phyloP scores from a whole-genome alignment of 306 rosid species.

The Quercus gilva region DNA sequence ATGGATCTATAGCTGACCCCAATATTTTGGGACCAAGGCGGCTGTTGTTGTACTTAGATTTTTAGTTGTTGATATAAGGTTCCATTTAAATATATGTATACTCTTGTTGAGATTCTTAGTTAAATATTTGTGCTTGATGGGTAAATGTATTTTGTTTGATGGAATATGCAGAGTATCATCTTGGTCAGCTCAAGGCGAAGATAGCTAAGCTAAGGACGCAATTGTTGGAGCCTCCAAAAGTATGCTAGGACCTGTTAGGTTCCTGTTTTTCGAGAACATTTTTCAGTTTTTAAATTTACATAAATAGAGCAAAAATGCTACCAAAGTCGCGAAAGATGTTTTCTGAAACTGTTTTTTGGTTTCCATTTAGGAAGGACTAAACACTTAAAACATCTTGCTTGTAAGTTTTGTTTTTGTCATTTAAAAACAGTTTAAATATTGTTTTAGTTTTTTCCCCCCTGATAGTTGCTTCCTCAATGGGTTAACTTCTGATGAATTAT shows the following conservation, averaged over 20 bases:
- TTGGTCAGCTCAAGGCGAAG: slow-evolving; percentile 99
- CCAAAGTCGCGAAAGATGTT: neutral
- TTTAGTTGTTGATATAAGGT: neutral
- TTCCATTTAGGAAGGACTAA: too few species aligned
- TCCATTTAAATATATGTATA: neutral
- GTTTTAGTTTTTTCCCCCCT: neutral
- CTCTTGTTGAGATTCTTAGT: neutral
- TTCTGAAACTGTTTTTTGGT: neutral
- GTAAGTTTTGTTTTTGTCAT: neutral
- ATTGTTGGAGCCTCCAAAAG: slow-evolving; percentile 96
- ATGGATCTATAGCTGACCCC: too few species aligned
- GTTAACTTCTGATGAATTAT: neutral
- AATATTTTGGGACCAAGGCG: too few species aligned
- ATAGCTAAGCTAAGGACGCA: slow-evolving; percentile 96
- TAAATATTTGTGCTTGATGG: neutral
- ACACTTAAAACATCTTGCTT: neutral
- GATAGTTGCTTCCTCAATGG: neutral
- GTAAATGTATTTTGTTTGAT: neutral
- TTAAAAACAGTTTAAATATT: neutral
- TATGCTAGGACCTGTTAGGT: slow-evolving; percentile 10
- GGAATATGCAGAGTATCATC: slow-evolving; percentile 79
- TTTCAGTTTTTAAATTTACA: neutral
- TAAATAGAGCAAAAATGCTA: neutral
- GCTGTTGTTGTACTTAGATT: too few species aligned
- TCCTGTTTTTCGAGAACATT: neutral